Conservation (phyloP, 1,139 yeast genomes). For the Yamadazyma triangularis region DNA sequence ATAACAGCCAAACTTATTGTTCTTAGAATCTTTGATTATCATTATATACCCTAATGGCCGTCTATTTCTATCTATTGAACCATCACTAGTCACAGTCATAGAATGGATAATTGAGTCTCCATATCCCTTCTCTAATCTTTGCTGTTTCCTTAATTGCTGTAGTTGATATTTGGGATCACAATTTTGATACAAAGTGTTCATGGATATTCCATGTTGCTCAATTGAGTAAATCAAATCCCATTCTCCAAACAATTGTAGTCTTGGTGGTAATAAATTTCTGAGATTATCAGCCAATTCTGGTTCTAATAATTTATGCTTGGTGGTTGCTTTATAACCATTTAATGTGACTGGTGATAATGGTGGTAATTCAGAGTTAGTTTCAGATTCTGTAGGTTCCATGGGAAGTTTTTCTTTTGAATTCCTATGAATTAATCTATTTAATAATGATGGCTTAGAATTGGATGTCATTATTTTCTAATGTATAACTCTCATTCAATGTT, state of each 20-base stretch:
- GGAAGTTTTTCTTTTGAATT: conserved; percentile 3
- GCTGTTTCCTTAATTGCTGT: conserved; percentile 15
- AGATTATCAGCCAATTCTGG: conserved; percentile 68
- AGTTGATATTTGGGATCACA: conserved; percentile 30
- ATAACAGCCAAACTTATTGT: conserved; percentile 77
- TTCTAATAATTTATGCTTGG: conserved; percentile 55
- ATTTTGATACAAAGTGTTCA: conserved; percentile 64
- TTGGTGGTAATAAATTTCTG: conserved; percentile 66
- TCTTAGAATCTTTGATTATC: conserved; percentile 58
- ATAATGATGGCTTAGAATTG: conserved; percentile 5
- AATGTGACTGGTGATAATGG: conserved; percentile 31
- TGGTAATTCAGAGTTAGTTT: conserved; percentile 17
- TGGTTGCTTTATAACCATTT: conserved; percentile 54
- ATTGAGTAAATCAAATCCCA: conserved; percentile 81
- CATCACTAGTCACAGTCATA: conserved; percentile 21
- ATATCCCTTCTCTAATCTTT: conserved; percentile 25
- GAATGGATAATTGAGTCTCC: conserved; percentile 32
- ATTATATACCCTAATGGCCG: conserved; percentile 66
- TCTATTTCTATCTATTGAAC: conserved; percentile 17
- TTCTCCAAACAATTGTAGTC: conserved; percentile 68
- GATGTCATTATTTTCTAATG: background rate
- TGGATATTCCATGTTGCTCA: conserved; percentile 89
- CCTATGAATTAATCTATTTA: conserved; percentile 10
- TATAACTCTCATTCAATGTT: too few relatives aligned
- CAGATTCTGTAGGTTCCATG: too few relatives aligned